Percentiles rank a stretch among this genome's conserved stretches.
Conservation (phyloP, 2,329 filamentous ascomycete species). For the Sphaerulina musiva region DNA sequence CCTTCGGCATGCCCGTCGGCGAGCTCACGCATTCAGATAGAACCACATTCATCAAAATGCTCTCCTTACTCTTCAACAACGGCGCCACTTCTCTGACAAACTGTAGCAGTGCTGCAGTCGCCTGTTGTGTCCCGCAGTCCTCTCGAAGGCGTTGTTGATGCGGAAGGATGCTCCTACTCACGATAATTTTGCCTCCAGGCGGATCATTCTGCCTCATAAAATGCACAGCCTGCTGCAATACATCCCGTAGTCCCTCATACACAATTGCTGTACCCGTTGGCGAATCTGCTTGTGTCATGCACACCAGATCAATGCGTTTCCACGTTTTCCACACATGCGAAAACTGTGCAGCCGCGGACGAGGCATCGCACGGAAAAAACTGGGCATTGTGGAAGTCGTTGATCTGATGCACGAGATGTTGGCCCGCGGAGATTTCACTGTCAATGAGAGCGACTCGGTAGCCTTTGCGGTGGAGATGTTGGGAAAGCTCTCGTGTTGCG, state of each 20-base stretch:
- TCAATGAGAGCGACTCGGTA: slow-evolving; percentile 39
- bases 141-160: slow-evolving; percentile 41
- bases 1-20: slow-evolving; percentile 39
- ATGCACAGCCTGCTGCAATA: slow-evolving; percentile 45
- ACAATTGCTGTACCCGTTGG: slow-evolving; percentile 43
- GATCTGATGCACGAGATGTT: slow-evolving; percentile 33
- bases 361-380: slow-evolving; percentile 45
- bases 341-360: slow-evolving; percentile 41
- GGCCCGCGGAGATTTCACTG: slow-evolving; percentile 31
- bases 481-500: slow-evolving; percentile 32
- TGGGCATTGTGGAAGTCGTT: slow-evolving; percentile 30
- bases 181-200: slow-evolving; percentile 3
- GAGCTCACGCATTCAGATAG: slow-evolving; percentile 45
- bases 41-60: slow-evolving; percentile 40
- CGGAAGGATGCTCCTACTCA: slow-evolving; percentile 37
- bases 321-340: slow-evolving; percentile 39
- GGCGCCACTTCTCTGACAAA: slow-evolving; percentile 39
- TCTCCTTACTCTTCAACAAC: slow-evolving; percentile 31
- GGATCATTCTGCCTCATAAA: slow-evolving; percentile 48
- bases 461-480: slow-evolving; percentile 33
- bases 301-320: slow-evolving; percentile 45
- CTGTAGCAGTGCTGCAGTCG: slow-evolving; percentile 45
- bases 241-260: slow-evolving; percentile 48
- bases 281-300: slow-evolving; percentile 44
- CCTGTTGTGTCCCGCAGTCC: slow-evolving; percentile 38